Evolutionary conservation across 805 yeast genomes (phyloP), one percentile per base, ranked within the genome.

Genomic region (Sungouiella blattae): DNA sequence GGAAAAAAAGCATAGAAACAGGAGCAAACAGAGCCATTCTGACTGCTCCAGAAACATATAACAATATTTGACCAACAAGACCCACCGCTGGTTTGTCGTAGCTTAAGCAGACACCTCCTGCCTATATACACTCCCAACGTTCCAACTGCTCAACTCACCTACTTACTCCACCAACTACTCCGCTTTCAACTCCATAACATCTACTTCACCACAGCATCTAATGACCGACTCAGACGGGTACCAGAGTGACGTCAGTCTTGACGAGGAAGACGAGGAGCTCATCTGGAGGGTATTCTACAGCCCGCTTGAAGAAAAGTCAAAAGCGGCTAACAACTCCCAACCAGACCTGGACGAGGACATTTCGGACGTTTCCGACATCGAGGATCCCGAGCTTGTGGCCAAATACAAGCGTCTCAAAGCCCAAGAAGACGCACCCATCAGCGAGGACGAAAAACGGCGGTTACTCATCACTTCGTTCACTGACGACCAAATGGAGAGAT

Each of bases 401-500:
- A 52, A 50, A 30, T 67, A 63, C 43, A 46, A 41, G 28, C 45
- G 51, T 3, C 47, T 68, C 22, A 55, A 49, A 32, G 67, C 68
- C 64, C 35, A 64, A 57, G 23, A 44, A 13, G 57, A 52, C 27
- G 46, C 41, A 18, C 42, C 53, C 14, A 38, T 66, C 20, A 41
- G 49, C 15, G 71, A 77, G 35, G 82, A 79, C 42, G 86, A 83
- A 27, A 67, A 73, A 38, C 71, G 77, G 36, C 67, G 79, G 36
- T 51, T 87, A 18, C 65, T 89, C 43, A 73, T 88, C 39, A 77
- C 86, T 14, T 77, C 80, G 44, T 76, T 91, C 55, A 83, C 83
- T 44, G 76, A 75, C n/a, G 85, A 80, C 18, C 97, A 91, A 54
- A 80, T 85, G 80, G 80, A 81, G 38, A 62, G 96, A 33, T 91